Evolutionary conservation across 768 basidiomycete genomes (phyloP).

Genomic region (Hypholoma sublateritium): DNA sequence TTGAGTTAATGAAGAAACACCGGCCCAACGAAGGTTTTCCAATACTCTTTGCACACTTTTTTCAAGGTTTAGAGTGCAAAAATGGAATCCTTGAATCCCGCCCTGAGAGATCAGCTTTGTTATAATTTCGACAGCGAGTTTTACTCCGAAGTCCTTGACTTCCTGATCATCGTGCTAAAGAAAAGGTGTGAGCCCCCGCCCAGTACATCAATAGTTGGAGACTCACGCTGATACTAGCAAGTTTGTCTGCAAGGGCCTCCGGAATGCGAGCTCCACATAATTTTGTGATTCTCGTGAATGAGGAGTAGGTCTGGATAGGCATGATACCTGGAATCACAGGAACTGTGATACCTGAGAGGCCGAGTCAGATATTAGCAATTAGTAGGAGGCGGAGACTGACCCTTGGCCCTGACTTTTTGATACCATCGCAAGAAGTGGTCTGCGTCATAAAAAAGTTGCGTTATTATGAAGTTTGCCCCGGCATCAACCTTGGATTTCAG

Average conservation of each 20-base stretch:
- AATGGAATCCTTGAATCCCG: conserved; percentile 75
- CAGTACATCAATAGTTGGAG: neutral
- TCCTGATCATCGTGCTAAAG: conserved; percentile 86
- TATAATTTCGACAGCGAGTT: conserved; percentile 82
- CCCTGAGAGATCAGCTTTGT: conserved; percentile 52
- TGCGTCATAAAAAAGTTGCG: conserved; percentile 97
- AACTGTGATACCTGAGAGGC: conserved; percentile 73
- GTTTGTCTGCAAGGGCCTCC: conserved; percentile 53
- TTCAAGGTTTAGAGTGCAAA: conserved; percentile 97
- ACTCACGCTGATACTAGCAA: conserved; percentile 77
- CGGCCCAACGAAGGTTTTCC: conserved; percentile 76
- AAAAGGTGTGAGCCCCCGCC: neutral
- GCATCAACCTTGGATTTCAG: conserved; percentile 89
- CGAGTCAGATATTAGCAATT: neutral
- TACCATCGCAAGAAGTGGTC: conserved; percentile 84
- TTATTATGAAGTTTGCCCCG: conserved; percentile 94
- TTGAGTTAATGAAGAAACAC: conserved; percentile 32
- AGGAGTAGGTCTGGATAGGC: conserved; percentile 96
- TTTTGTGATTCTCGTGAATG: conserved; percentile 89
- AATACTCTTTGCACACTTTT: conserved; percentile 89
- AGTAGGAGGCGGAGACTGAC: conserved; percentile 38
- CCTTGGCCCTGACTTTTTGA: conserved; percentile 64
- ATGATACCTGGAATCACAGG: conserved; percentile 96
- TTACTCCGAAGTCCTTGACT: conserved; percentile 94
- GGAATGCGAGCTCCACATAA: conserved; percentile 85